Percentiles rank a stretch among this genome's conserved stretches.
These are phyloP conservation scores for Aspergillus sp. DNA, from an alignment of 2,329 filamentous ascomycete genomes.

Conservation along the genomic window DNA sequence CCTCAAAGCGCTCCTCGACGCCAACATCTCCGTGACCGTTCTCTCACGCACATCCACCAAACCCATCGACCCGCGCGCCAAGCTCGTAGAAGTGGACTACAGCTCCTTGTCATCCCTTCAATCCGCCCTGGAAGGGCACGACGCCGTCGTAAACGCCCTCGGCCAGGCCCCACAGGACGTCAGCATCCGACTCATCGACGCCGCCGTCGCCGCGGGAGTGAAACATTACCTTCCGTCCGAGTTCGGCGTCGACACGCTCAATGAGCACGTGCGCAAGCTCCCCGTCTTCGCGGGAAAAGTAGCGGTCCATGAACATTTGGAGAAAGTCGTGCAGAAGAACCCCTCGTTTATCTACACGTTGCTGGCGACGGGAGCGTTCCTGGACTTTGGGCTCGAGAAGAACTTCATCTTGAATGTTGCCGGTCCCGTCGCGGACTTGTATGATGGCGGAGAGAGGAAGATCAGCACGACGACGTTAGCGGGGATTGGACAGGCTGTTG, in stretches of 20 bases:
- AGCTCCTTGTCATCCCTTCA: not conserved
- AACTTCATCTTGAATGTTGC: constrained; percentile 47
- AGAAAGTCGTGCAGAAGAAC: constrained; percentile 16
- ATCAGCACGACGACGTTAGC: constrained; percentile 52
- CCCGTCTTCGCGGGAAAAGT: constrained; percentile 36
- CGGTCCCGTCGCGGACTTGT: constrained; percentile 39
- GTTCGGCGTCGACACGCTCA: constrained; percentile 32
- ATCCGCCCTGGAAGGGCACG: not conserved
- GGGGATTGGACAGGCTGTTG: constrained; percentile 50
- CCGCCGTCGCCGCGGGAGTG: constrained; percentile 29
- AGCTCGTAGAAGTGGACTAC: not conserved
- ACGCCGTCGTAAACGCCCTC: not conserved
- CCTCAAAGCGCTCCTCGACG: not conserved
- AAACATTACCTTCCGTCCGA: constrained; percentile 36
- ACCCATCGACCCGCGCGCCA: not conserved
- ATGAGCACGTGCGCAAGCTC: constrained; percentile 22
- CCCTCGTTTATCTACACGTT: constrained; percentile 32
- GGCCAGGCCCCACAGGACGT: constrained; percentile 5
- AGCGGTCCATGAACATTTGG: constrained; percentile 27
- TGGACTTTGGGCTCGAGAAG: constrained; percentile 32
- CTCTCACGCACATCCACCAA: not conserved
- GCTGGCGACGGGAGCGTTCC: constrained; percentile 32
- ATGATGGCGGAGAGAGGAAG: constrained; percentile 51
- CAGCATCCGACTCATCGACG: constrained; percentile 28
- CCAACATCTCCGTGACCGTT: not conserved